Evolutionary conservation across 371 early-diverging fungal species (phyloP).

Genomic region (Nosema muscidifuracis): DNA sequence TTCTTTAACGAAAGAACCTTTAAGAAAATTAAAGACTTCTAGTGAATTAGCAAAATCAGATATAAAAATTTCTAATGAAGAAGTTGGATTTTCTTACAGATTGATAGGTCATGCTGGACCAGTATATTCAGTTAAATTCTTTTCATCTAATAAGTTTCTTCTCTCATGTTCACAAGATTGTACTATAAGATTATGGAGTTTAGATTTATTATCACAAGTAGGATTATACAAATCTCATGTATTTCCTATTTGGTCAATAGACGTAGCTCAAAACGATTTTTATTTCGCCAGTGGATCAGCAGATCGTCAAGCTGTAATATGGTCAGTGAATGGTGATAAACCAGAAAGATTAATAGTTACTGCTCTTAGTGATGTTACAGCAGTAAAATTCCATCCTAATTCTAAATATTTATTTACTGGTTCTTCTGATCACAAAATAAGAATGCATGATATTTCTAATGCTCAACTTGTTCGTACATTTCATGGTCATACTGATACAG

Average conservation of each 20-base stretch:
- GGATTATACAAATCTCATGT: constrained; percentile 90
- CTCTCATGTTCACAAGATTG: constrained; percentile 86
- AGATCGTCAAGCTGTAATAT: constrained; percentile 87
- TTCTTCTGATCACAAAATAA: constrained; percentile 79
- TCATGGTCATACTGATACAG: constrained; percentile 76
- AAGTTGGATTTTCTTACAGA: constrained; percentile 57
- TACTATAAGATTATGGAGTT: constrained; percentile 87
- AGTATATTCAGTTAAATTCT: constrained; percentile 80
- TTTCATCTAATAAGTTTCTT: constrained; percentile 75
- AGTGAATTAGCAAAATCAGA: constrained; percentile 55
- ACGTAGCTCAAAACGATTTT: constrained; percentile 75
- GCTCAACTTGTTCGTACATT: constrained; percentile 84
- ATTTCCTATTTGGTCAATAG: constrained; percentile 91
- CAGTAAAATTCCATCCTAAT: constrained; percentile 94
- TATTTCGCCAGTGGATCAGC: constrained; percentile 93
- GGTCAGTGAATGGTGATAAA: constrained; percentile 83
- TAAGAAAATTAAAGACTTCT: constrained; percentile 57
- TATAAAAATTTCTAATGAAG: constrained; percentile 54
- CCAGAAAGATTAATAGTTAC: constrained; percentile 93
- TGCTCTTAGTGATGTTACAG: constrained; percentile 85
- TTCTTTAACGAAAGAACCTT: constrained; percentile 58
- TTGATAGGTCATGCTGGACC: constrained; percentile 91
- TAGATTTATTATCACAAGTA: constrained; percentile 75
- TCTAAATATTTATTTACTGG: constrained; percentile 87
- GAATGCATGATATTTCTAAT: constrained; percentile 86